Percentiles rank a stretch among this genome's conserved stretches.
These are phyloP conservation scores for Fusarium staphyleae DNA, from an alignment of 2,329 filamentous ascomycete genomes.

Conservation along the genomic window DNA sequence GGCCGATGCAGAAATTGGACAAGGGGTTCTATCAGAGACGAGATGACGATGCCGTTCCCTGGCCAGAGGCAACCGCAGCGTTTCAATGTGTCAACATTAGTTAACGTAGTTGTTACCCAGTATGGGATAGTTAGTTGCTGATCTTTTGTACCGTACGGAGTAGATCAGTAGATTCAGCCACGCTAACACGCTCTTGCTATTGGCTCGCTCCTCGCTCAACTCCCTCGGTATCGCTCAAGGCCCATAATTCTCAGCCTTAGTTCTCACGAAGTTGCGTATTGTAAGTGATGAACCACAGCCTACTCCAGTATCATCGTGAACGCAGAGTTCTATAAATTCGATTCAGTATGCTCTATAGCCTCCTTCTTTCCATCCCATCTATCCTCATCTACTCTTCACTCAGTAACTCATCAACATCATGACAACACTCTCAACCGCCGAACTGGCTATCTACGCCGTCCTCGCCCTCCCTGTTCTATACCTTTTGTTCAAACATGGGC, in stretches of 20 bases:
- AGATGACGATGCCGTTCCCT: too few relatives aligned
- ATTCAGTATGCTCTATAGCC: not conserved
- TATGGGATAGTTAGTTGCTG: too few relatives aligned
- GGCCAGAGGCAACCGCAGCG: too few relatives aligned
- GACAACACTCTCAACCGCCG: constrained; percentile 35
- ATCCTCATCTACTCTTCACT: not conserved
- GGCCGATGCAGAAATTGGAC: not conserved
- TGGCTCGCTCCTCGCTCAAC: not conserved
- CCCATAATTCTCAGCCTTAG: not conserved
- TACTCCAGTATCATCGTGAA: too few relatives aligned
- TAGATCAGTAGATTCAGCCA: too few relatives aligned
- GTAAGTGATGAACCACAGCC: not conserved
- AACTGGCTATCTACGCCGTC: constrained; percentile 47
- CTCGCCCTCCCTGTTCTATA: constrained; percentile 44
- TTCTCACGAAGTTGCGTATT: not conserved
- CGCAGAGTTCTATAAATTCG: not conserved
- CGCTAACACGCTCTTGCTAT: not conserved
- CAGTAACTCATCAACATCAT: constrained; percentile 3
- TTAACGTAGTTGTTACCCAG: too few relatives aligned
- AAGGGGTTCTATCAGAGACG: not conserved
- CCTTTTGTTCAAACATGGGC: constrained; percentile 45
- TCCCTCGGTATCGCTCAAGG: constrained; percentile 3
- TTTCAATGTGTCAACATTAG: too few relatives aligned
- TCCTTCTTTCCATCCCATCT: not conserved
- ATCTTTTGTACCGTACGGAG: too few relatives aligned